Evolutionary conservation across 2,329 filamentous ascomycete genomes (phyloP).

Genomic region (Xylaria sp.): DNA sequence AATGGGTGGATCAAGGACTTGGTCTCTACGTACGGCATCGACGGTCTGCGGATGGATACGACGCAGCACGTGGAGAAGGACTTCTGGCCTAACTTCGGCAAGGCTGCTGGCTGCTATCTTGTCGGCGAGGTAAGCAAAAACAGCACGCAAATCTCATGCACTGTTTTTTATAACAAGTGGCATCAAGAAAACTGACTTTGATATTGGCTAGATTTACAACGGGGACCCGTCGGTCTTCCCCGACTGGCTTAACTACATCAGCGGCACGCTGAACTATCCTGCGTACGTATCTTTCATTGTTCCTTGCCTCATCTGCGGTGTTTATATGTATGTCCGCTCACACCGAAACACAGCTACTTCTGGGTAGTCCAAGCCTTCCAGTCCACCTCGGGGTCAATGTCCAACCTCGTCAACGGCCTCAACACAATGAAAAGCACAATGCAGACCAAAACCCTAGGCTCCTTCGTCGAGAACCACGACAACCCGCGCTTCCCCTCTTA

Average conservation of each 20-base stretch:
- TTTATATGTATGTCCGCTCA: not conserved
- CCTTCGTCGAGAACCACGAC: slow-evolving; percentile 64
- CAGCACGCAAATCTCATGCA: not conserved
- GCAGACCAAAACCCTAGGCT: slow-evolving; percentile 51
- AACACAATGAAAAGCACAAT: slow-evolving; percentile 41
- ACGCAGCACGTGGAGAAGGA: slow-evolving; percentile 59
- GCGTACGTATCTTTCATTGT: slow-evolving; percentile 49
- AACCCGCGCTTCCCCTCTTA: slow-evolving; percentile 57
- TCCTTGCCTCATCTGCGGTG: not conserved
- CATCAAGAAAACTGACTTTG: slow-evolving; percentile 1
- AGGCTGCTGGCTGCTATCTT: slow-evolving; percentile 59
- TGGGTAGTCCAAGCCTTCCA: slow-evolving; percentile 52
- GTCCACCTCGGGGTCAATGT: slow-evolving; percentile 47
- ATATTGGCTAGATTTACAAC: slow-evolving; percentile 51
- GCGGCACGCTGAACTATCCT: slow-evolving; percentile 63
- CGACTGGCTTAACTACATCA: slow-evolving; percentile 60
- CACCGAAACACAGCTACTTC: slow-evolving; percentile 23
- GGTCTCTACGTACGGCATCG: slow-evolving; percentile 64
- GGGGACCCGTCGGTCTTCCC: slow-evolving; percentile 58
- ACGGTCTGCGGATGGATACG: slow-evolving; percentile 63
- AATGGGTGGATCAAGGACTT: slow-evolving; percentile 60
- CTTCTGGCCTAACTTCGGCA: slow-evolving; percentile 59
- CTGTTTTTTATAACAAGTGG: not conserved
- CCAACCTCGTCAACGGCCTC: slow-evolving; percentile 51
- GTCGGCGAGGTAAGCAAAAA: slow-evolving; percentile 57